A percentile compares a stretch with the other conserved stretches of the same genome.
Conservation (phyloP, 495 filamentous ascomycete genomes). For the Pseudevernia furfuracea region DNA sequence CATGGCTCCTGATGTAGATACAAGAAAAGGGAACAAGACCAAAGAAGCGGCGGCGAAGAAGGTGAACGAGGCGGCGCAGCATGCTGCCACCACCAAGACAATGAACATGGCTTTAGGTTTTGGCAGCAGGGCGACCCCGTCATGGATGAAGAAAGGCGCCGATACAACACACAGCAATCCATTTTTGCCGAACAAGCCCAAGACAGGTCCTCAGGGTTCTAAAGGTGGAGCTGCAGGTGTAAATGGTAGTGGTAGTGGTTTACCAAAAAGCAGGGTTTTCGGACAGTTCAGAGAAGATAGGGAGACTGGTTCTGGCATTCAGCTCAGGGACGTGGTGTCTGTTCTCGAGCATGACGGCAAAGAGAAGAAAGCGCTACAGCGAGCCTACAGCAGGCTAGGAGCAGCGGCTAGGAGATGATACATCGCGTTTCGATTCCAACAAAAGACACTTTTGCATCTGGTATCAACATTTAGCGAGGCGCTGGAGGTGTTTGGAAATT, state of each 20-base stretch:
- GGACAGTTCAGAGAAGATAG: constrained; percentile 45
- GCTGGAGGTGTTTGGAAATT: constrained; percentile 15
- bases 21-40: constrained; percentile 50
- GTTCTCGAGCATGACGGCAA: constrained; percentile 45
- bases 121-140: constrained; percentile 23
- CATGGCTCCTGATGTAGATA: constrained; percentile 39
- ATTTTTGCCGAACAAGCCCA: constrained; percentile 15
- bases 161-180: constrained; percentile 19
- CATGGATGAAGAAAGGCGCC: constrained; percentile 22
- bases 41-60: constrained; percentile 43
- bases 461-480: constrained; percentile 19
- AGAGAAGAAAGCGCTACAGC: constrained; percentile 22
- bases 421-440: neutral
- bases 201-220: constrained; percentile 11
- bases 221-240: constrained; percentile 3
- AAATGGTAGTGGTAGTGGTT: constrained; percentile 10
- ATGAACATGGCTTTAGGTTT: constrained; percentile 27
- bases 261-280: constrained; percentile 23
- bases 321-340: constrained; percentile 44
- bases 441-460: constrained; percentile 1
- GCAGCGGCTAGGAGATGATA: constrained; percentile 1
- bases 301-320: constrained; percentile 40
- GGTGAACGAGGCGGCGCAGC: constrained; percentile 44
- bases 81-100: constrained; percentile 29
- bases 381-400: constrained; percentile 21